These are phyloP conservation scores for Spergularia azorica DNA, from an alignment of 179 eudicot species.

Conservation along the genomic window DNA sequence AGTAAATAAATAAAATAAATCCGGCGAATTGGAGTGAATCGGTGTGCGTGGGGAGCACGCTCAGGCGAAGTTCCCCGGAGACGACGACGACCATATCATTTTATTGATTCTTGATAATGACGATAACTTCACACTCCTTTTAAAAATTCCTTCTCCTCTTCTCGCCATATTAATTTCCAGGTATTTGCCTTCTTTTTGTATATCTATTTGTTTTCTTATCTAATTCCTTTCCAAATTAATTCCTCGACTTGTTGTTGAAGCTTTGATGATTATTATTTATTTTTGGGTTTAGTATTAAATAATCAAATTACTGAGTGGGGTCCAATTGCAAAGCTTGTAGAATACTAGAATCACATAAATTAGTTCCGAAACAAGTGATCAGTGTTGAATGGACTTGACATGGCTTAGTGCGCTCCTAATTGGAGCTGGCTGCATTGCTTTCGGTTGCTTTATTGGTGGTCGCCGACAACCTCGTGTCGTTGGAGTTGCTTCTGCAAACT, in stretches of 20 bases:
- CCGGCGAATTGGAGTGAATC: too few species aligned
- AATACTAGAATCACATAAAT: neutral
- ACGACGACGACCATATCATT: neutral
- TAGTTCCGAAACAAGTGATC: neutral
- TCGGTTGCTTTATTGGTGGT: slow-evolving; percentile 70
- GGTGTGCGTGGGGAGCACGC: too few species aligned
- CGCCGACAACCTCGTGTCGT: slow-evolving; percentile 39
- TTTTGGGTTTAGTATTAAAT: too few species aligned
- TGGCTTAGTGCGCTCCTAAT: slow-evolving; percentile 81
- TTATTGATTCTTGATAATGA: neutral
- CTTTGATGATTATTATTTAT: too few species aligned
- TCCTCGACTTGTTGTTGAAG: too few species aligned
- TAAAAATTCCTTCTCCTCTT: neutral
- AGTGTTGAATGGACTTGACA: slow-evolving; percentile 50
- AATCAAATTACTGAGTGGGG: too few species aligned
- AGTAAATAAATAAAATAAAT: too few species aligned
- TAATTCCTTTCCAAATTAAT: too few species aligned
- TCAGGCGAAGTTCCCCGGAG: too few species aligned
- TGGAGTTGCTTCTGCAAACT: slow-evolving; percentile 14
- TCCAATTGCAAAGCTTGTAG: too few species aligned
- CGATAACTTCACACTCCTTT: neutral
- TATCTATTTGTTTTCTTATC: too few species aligned
- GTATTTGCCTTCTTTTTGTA: neutral
- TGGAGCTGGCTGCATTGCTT: slow-evolving; percentile 88
- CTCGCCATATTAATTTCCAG: neutral